These are phyloP conservation scores for Phytopythium sindhum DNA, from an alignment of 352 stramenopile genomes.

Conservation along the genomic window DNA sequence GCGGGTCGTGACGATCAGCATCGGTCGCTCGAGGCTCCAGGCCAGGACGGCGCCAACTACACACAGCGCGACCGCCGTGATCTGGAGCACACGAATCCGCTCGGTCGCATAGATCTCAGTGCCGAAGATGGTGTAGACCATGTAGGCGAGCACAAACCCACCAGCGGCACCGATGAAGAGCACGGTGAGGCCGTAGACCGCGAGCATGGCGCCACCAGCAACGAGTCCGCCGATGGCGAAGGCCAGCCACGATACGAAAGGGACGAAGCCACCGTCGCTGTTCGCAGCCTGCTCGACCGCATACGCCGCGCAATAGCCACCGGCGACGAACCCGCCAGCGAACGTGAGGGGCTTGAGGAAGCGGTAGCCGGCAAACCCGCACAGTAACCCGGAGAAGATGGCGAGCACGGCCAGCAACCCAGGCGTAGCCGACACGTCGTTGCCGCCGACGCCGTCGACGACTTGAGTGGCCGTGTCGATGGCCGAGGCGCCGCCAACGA, in stretches of 20 bases:
- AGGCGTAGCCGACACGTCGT: conserved; percentile 20
- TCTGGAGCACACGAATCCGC: conserved; percentile 37
- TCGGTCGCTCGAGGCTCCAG: conserved; percentile 46
- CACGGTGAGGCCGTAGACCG: conserved; percentile 47
- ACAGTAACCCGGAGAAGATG: conserved; percentile 33
- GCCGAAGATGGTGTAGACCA: conserved; percentile 50
- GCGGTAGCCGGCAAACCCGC: conserved; percentile 57
- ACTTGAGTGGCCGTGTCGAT: conserved; percentile 22
- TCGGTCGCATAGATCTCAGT: conserved; percentile 49
- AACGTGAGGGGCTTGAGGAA: conserved; percentile 55
- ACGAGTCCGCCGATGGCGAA: conserved; percentile 53
- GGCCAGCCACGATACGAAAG: conserved; percentile 51
- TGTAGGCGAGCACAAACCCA: conserved; percentile 47
- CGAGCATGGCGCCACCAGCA: conserved; percentile 37
- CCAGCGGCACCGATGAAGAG: conserved; percentile 47
- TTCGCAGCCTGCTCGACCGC: conserved; percentile 38
- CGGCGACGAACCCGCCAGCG: conserved; percentile 46
- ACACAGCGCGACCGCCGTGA: conserved; percentile 38
- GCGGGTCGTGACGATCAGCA: conserved; percentile 49
- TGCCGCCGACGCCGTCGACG: conserved; percentile 9
- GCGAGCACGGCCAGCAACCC: conserved; percentile 34
- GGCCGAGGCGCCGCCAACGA: conserved; percentile 15
- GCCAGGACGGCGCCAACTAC: conserved; percentile 36
- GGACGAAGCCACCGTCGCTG: conserved; percentile 29
- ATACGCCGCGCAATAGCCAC: conserved; percentile 37